Evolutionary conservation across 257 asterid genomes (phyloP).

Genomic region (Ehretia macrophylla): DNA sequence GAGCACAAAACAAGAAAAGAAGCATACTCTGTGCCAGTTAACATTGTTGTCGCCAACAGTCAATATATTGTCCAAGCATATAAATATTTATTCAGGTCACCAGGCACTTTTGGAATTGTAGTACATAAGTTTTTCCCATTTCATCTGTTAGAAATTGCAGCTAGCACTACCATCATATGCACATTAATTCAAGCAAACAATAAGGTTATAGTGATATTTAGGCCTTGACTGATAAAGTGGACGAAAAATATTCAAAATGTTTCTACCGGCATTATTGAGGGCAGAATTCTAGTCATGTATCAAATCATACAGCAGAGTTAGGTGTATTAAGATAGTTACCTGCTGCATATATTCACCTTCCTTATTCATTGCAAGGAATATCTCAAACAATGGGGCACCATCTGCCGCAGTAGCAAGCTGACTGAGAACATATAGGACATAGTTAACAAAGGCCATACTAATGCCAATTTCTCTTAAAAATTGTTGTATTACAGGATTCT

Average conservation of each 20-base stretch:
- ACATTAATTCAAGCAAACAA: no score
- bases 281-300: slow-evolving; percentile 2
- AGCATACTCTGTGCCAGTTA: no score
- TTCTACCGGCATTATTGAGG: not conserved
- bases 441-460: slow-evolving; percentile 10
- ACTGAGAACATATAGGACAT: slow-evolving; percentile 43
- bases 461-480: no score
- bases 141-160: no score
- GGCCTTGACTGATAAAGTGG: not conserved
- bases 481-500: no score
- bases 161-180: no score
- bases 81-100: no score
- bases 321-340: slow-evolving; percentile 40
- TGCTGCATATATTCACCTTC: slow-evolving; percentile 66
- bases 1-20: no score
- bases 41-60: no score
- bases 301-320: slow-evolving; percentile 4
- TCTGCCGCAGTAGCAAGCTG: slow-evolving; percentile 73
- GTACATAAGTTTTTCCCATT: no score
- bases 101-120: no score
- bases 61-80: no score
- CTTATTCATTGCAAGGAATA: slow-evolving; percentile 57
- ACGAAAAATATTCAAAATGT: not conserved
- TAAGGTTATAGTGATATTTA: not conserved
- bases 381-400: slow-evolving; percentile 87